Percentiles rank a stretch among this genome's conserved stretches.
phyloP scores from a whole-genome alignment of 176 grass and related monocot genomes.

The Oryza meyeriana region DNA sequence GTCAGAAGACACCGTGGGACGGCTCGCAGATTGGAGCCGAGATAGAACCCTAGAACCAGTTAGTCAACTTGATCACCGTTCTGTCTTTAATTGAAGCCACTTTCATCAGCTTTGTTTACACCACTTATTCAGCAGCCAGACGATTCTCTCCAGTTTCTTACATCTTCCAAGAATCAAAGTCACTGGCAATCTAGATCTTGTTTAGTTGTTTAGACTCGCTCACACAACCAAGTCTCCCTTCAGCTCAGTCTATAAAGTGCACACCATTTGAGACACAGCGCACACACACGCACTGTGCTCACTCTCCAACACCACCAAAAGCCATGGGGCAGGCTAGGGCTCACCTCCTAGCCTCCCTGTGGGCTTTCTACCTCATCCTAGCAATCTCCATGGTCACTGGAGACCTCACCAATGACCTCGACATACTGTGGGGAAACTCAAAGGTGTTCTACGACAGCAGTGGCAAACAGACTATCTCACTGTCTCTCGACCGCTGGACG shows the following conservation, averaged over 20 bases:
- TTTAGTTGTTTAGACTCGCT: not conserved
- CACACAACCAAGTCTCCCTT: slow-evolving; percentile 6
- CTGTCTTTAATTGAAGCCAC: slow-evolving; percentile 37
- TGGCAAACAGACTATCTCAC: slow-evolving; percentile 31
- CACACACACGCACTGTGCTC: not conserved
- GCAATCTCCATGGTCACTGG: slow-evolving; percentile 15
- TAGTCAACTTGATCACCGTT: slow-evolving; percentile 29
- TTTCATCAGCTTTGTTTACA: slow-evolving; percentile 1
- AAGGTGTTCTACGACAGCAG: not conserved
- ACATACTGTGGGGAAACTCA: slow-evolving; percentile 45
- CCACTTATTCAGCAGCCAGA: not conserved
- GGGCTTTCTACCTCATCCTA: slow-evolving; percentile 21
- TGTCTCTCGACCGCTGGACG: slow-evolving; percentile 36
- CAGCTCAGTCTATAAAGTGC: slow-evolving; percentile 20
- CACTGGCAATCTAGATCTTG: not conserved
- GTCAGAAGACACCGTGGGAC: slow-evolving; percentile 7
- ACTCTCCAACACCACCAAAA: slow-evolving; percentile 13
- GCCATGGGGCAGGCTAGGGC: slow-evolving; percentile 53
- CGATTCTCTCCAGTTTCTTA: slow-evolving; percentile 21
- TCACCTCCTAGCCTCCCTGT: slow-evolving; percentile 46
- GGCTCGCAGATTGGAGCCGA: slow-evolving; percentile 24
- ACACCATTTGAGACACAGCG: not conserved
- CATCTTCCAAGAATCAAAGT: slow-evolving; percentile 30
- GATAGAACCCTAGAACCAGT: not conserved
- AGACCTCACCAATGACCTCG: slow-evolving; percentile 18